Evolutionary conservation across 2,329 filamentous ascomycete genomes (phyloP).

Genomic region (Phyllosticta citribraziliensis): DNA sequence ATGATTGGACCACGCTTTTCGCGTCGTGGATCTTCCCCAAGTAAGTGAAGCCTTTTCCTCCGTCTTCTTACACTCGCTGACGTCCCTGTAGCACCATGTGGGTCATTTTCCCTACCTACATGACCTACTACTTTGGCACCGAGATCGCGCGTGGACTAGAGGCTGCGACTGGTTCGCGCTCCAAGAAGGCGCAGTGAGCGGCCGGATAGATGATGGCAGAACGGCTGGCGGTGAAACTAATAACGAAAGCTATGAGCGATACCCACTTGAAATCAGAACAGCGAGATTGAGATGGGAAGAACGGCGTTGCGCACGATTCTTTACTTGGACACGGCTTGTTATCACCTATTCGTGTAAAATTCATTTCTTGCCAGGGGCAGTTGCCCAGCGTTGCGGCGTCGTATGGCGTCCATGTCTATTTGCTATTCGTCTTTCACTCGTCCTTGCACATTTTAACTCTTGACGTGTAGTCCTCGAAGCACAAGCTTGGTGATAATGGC

Average conservation of each 20-base stretch:
- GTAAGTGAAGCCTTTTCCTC: constrained; percentile 33
- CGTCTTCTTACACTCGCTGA: constrained; percentile 13
- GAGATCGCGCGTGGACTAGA: constrained; percentile 54
- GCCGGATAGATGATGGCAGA: background rate
- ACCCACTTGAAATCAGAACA: background rate
- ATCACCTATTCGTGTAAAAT: too few relatives aligned
- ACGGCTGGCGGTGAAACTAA: background rate
- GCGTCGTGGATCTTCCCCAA: constrained; percentile 58
- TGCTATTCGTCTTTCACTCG: too few relatives aligned
- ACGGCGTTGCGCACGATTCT: background rate
- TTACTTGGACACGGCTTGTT: too few relatives aligned
- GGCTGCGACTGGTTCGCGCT: constrained; percentile 24
- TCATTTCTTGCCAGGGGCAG: too few relatives aligned
- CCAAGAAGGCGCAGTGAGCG: constrained; percentile 12
- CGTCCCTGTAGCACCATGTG: constrained; percentile 46
- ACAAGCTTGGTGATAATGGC: too few relatives aligned
- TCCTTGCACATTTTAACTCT: too few relatives aligned
- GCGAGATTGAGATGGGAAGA: background rate
- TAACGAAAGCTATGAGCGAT: background rate
- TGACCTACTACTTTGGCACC: constrained; percentile 48
- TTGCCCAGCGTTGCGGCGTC: too few relatives aligned
- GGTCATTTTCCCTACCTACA: constrained; percentile 54
- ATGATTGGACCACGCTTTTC: constrained; percentile 42
- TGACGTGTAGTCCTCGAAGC: too few relatives aligned
- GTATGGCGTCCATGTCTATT: too few relatives aligned